Evolutionary conservation across 164 flowering plant genomes (phyloP), one percentile per base, ranked within the genome.

Genomic region (Saururus chinensis): DNA sequence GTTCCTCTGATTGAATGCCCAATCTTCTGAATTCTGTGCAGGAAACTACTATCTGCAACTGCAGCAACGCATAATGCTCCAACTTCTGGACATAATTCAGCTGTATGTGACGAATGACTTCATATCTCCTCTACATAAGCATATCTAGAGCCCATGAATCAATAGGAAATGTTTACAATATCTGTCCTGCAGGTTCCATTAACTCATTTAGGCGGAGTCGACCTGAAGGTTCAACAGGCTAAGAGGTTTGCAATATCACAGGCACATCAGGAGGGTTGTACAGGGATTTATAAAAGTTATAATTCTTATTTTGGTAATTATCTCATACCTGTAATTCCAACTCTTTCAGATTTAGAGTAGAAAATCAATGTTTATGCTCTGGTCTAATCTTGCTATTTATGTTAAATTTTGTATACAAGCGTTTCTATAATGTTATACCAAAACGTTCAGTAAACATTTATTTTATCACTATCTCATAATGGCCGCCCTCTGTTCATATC

Each of bases 301-400:
- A 87, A 84, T 71, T 86, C 92, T 11, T 77, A 68, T 13, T 82
- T 62, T 67, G 84, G 84, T 23, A 86, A 84, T 66, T 82, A 71
- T 73, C 79, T 82, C 21, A 64, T 86, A 49, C 89, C 87, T 30
- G 81, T 71, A 7, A 66, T 86, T 74, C 89, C 89, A 53, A 71
- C 78, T 41, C 67, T 69, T 19, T 68, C 74, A 26, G 87, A 84
- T 24, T 74, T 84, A 30, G 51, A 54, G 24, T 54, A 22, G 26
- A 22, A 42, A 42, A 42, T 42, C 17, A 14, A 30, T 30, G 37
- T 30, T 30, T 30, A 30, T 30, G 37, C 6, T 6, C 2, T 30
- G 37, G 37, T 30, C 37, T 30, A 6, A 30, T 30, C 37, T 30
- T 30, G 4, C 6, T 30, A 2, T 30, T 30, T 2, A 4, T 14